Percentiles rank a stretch among this genome's conserved stretches.
Evolutionary conservation across 129 eudicot species (phyloP).

Genomic region (Chrysanthemum makinoi): DNA sequence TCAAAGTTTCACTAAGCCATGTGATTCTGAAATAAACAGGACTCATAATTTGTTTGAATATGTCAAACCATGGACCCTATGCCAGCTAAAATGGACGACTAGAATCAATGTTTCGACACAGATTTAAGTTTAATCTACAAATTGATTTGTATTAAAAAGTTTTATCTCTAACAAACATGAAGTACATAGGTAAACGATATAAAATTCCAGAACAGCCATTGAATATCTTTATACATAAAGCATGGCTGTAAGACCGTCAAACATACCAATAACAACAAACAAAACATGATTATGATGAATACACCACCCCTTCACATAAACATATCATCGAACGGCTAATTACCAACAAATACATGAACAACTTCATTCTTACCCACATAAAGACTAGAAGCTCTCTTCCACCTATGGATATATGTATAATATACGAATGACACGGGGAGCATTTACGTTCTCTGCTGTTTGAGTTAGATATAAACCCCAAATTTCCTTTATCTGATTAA

Average conservation of each 20-base stretch:
- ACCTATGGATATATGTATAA: slow-evolving; percentile 5
- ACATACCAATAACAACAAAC: neutral
- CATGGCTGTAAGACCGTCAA: neutral
- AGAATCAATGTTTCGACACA: neutral
- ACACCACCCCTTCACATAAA: neutral
- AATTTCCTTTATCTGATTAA: slow-evolving; percentile 2
- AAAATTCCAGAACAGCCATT: neutral
- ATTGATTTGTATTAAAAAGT: neutral
- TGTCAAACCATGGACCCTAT: neutral
- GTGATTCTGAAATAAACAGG: no score
- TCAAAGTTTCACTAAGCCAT: no score
- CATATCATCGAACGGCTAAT: neutral
- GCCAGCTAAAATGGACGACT: neutral
- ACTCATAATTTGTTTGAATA: neutral
- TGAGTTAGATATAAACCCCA: slow-evolving; percentile 10
- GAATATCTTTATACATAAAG: neutral
- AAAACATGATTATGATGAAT: neutral
- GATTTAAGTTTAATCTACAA: neutral
- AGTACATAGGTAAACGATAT: neutral
- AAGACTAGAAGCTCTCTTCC: neutral
- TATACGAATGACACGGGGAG: neutral
- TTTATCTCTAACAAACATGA: neutral
- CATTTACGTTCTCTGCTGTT: neutral
- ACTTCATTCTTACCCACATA: slow-evolving; percentile 1
- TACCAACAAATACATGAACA: slow-evolving; percentile 2